Conservation (phyloP, 78 protist species). For the Paratrimastix pyriformis region DNA sequence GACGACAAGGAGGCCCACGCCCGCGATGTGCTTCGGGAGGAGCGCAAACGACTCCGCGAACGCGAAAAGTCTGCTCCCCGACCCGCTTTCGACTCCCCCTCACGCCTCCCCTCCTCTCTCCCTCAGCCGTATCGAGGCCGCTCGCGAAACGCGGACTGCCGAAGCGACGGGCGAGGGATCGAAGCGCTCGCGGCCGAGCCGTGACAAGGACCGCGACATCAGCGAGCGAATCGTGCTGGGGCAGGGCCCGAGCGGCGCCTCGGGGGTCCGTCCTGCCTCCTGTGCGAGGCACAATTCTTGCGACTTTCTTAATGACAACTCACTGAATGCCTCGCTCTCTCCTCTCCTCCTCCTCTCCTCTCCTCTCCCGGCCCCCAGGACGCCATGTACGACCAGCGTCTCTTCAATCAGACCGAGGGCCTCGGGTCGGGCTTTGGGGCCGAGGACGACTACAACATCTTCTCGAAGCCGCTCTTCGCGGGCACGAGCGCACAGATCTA, state of each 20-base stretch:
- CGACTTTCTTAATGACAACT: no score
- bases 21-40: constrained; percentile 32
- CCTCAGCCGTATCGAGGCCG: neutral
- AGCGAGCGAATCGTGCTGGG: constrained; percentile 80
- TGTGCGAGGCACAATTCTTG: no score
- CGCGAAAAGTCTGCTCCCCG: constrained; percentile 24
- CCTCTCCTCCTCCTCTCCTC: no score
- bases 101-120: neutral
- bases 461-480: constrained; percentile 37
- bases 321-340: no score
- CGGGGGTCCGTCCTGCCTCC: no score
- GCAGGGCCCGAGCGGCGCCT: constrained; percentile 29
- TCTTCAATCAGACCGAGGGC: constrained; percentile 65
- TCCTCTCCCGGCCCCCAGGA: no score
- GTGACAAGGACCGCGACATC: constrained; percentile 76
- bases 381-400: constrained; percentile 66
- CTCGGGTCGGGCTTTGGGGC: constrained; percentile 1
- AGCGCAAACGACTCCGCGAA: constrained; percentile 28
- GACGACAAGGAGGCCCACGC: no score
- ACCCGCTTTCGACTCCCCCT: no score
- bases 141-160: neutral
- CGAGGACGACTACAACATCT: constrained; percentile 32
- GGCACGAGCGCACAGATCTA: neutral
- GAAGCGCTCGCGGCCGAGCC: neutral
- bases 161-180: neutral